Percentiles rank a stretch among this genome's conserved stretches.
These are phyloP conservation scores for Sordaria brevicollis DNA, from an alignment of 495 filamentous ascomycete genomes.

Conservation along the genomic window DNA sequence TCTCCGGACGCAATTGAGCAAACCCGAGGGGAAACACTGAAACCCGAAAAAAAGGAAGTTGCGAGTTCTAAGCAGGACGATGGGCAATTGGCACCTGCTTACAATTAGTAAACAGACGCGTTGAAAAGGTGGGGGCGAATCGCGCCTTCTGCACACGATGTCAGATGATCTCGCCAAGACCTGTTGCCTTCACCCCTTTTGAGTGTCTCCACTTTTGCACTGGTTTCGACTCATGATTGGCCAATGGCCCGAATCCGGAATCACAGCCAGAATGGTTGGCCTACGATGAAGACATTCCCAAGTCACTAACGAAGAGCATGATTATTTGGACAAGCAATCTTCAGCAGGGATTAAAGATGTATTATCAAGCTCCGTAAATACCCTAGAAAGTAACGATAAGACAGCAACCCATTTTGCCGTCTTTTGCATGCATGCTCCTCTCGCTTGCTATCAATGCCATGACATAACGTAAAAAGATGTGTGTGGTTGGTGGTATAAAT, in stretches of 20 bases:
- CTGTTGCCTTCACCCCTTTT: neutral
- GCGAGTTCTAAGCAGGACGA: neutral
- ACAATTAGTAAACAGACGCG: conserved; percentile 2
- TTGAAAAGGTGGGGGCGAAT: neutral
- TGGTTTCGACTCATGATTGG: neutral
- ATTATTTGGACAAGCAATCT: neutral
- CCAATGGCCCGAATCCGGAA: no score
- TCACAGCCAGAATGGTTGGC: neutral
- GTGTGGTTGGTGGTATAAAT: neutral
- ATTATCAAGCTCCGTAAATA: neutral
- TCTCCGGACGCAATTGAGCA: neutral
- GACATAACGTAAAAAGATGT: neutral
- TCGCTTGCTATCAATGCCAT: neutral
- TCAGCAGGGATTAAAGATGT: neutral
- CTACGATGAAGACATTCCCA: neutral
- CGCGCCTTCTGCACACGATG: neutral
- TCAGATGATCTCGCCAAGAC: neutral
- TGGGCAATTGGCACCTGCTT: neutral
- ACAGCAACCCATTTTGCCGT: neutral
- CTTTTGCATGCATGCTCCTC: neutral
- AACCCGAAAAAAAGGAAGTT: neutral
- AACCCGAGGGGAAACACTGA: neutral
- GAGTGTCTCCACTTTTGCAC: neutral
- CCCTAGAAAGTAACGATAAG: neutral
- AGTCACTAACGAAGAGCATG: neutral